Evolutionary conservation across 2,329 filamentous ascomycete genomes (phyloP).

Genomic region (Penicillium capsulatum): DNA sequence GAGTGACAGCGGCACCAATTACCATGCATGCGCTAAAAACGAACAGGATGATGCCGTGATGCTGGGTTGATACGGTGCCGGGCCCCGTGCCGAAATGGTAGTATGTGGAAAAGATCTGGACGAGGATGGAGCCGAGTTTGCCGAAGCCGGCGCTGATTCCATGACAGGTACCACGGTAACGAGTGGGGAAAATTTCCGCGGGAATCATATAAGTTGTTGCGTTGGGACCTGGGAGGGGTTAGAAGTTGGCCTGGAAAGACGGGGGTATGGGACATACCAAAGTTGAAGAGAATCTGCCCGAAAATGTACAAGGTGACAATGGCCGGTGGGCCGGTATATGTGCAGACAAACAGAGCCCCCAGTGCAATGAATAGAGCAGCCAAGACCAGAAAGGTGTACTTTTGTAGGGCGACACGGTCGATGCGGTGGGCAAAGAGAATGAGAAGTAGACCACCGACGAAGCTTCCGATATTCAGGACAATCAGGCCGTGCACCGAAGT

Average conservation of each 20-base stretch:
- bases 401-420: slow-evolving; percentile 43
- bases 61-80: slow-evolving; percentile 30
- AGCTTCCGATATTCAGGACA: slow-evolving; percentile 41
- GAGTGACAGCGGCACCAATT: slow-evolving; percentile 38
- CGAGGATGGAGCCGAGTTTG: slow-evolving; percentile 50
- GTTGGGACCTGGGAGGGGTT: slow-evolving; percentile 30
- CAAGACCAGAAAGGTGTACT: slow-evolving; percentile 43
- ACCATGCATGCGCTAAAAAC: slow-evolving; percentile 44
- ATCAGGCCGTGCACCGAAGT: slow-evolving; percentile 40
- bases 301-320: slow-evolving; percentile 44
- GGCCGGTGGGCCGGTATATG: slow-evolving; percentile 33
- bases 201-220: slow-evolving; percentile 48
- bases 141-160: slow-evolving; percentile 53
- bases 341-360: slow-evolving; percentile 41
- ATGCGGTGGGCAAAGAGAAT: slow-evolving; percentile 40
- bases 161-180: slow-evolving; percentile 52
- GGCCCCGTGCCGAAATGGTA: slow-evolving; percentile 37
- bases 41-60: slow-evolving; percentile 40
- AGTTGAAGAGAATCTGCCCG: slow-evolving; percentile 48
- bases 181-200: slow-evolving; percentile 55
- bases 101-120: slow-evolving; percentile 40
- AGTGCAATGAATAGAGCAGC: slow-evolving; percentile 43
- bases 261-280: slow-evolving; percentile 32
- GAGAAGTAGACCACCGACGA: slow-evolving; percentile 41
- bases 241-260: not conserved